A percentile compares a stretch with the other conserved stretches of the same genome.
Conservation (phyloP, 129 eudicot species). For the Dittrichia graveolens region DNA sequence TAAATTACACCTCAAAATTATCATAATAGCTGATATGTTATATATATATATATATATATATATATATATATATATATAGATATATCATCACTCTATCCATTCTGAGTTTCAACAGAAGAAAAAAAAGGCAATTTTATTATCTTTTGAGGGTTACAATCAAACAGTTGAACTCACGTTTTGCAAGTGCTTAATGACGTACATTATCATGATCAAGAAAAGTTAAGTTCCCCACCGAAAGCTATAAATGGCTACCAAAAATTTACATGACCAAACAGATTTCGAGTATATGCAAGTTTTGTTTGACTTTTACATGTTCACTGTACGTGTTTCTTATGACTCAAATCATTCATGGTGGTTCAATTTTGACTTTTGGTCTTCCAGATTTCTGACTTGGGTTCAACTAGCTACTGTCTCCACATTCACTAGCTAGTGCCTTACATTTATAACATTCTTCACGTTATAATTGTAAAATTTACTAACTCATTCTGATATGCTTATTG, state of each 20-base stretch:
- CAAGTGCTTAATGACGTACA: conserved; percentile 30
- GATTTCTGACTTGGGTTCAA: conserved; percentile 47
- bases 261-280: conserved; percentile 16
- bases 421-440: conserved; percentile 28
- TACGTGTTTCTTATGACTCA: conserved; percentile 29
- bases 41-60: too few species aligned
- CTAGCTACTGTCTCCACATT: conserved; percentile 45
- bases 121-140: background rate
- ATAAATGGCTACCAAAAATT: conserved; percentile 22
- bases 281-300: conserved; percentile 27
- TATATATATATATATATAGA: too few species aligned
- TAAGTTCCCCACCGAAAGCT: conserved; percentile 22
- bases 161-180: conserved; percentile 21
- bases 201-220: conserved; percentile 23
- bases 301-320: conserved; percentile 12
- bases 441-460: conserved; percentile 29
- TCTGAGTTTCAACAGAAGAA: background rate
- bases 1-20: background rate
- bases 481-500: background rate
- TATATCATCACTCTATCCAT: background rate
- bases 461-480: conserved; percentile 17
- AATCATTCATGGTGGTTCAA: conserved; percentile 37
- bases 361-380: conserved; percentile 32
- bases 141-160: conserved; percentile 7
- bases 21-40: background rate